These are phyloP conservation scores for Starmera amethionina DNA, from an alignment of 805 yeast genomes.

Conservation along the genomic window DNA sequence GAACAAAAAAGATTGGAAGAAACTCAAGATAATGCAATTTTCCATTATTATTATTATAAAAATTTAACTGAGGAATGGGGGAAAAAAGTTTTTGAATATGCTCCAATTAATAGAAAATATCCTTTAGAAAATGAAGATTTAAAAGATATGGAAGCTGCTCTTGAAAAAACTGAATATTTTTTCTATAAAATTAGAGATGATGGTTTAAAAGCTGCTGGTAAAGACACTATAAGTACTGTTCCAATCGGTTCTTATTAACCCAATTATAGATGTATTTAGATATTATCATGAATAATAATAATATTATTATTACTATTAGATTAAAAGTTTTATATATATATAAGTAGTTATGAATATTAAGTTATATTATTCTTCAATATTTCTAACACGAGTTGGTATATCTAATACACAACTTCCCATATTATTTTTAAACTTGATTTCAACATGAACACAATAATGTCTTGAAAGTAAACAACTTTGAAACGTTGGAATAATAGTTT, in stretches of 20 bases:
- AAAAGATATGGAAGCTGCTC: conserved; percentile 1
- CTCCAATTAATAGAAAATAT: conserved; percentile 19
- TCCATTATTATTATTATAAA: conserved; percentile 23
- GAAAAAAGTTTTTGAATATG: conserved; percentile 15
- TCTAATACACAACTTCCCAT: conserved; percentile 21
- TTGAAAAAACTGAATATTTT: conserved; percentile 19
- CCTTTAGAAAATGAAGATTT: conserved; percentile 18
- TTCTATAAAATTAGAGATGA: conserved; percentile 6
- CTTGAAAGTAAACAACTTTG: conserved; percentile 57
- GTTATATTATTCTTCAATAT: conserved; percentile 8
- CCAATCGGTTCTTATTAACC: too few species aligned
- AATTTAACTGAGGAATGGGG: conserved; percentile 19
- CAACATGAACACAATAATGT: conserved; percentile 41
- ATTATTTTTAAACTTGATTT: conserved; percentile 26
- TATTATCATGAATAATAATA: too few species aligned
- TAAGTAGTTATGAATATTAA: too few species aligned
- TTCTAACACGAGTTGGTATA: conserved; percentile 28
- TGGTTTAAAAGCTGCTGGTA: conserved; percentile 1
- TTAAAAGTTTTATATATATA: too few species aligned
- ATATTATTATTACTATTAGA: too few species aligned
- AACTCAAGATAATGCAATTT: conserved; percentile 14
- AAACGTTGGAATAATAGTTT: conserved; percentile 50
- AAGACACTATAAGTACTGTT: neutral
- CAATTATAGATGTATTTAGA: too few species aligned
- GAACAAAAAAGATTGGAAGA: conserved; percentile 17